A percentile compares a stretch with the other conserved stretches of the same genome.
Conservation (phyloP, 2,329 filamentous ascomycete genomes). For the Tolypocladium cylindrosporum region DNA sequence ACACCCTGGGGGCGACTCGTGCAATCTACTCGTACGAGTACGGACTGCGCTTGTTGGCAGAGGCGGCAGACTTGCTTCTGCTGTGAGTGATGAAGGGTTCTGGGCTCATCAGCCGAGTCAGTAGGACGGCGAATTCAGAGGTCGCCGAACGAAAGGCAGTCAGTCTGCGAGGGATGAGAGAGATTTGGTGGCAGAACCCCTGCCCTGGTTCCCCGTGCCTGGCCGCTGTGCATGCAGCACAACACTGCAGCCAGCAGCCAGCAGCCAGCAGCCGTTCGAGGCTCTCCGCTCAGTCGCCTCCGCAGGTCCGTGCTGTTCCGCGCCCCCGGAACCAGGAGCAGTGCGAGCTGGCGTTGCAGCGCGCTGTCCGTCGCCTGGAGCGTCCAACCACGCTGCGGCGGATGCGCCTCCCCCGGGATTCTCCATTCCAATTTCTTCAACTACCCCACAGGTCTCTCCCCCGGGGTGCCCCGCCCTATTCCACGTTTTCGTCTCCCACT, state of each 20-base stretch:
- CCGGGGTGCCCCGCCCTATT: background rate
- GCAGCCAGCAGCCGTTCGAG: background rate
- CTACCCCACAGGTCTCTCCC: background rate
- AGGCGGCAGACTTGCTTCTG: background rate
- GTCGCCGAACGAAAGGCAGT: background rate
- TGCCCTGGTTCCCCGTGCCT: background rate
- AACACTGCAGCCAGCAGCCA: background rate
- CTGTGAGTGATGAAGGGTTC: background rate
- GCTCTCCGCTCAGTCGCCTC: background rate
- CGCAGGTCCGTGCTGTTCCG: background rate
- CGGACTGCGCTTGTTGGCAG: background rate
- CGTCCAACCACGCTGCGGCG: background rate
- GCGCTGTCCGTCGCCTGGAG: background rate
- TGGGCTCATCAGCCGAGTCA: background rate
- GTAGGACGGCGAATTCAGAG: background rate
- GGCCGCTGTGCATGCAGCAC: no score
- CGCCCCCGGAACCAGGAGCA: background rate
- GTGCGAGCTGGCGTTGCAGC: background rate
- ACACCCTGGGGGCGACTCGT: no score
- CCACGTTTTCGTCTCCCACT: background rate
- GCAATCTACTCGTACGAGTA: no score
- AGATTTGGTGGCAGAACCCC: no score
- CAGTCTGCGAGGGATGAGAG: background rate
- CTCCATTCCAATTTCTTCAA: background rate
- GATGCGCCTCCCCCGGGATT: constrained; percentile 1